A percentile compares a stretch with the other conserved stretches of the same genome.
These are phyloP conservation scores for Zymoseptoria tritici DNA, from an alignment of 2,329 filamentous ascomycete species.

Conservation along the genomic window DNA sequence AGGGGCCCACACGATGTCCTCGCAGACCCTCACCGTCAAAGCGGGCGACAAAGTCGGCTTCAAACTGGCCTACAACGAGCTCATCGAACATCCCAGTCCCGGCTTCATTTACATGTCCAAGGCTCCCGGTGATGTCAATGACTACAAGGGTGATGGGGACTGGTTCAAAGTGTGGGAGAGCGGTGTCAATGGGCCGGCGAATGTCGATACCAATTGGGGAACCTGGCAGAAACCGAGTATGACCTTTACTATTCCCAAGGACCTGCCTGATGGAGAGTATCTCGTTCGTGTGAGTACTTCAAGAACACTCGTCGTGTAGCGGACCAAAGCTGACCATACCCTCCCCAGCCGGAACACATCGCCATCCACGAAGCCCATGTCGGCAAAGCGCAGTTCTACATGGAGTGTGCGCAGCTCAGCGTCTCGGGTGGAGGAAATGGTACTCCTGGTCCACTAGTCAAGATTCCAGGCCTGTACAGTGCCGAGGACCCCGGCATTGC, in stretches of 20 bases:
- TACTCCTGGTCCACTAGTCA: conserved; percentile 12
- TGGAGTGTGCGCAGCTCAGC: conserved; percentile 16
- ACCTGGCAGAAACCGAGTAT: conserved; percentile 12
- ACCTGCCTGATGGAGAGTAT: conserved; percentile 12
- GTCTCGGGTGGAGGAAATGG: conserved; percentile 14
- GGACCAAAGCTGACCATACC: not conserved
- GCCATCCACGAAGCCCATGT: conserved; percentile 15
- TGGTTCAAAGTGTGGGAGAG: conserved; percentile 18
- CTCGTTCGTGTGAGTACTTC: conserved; percentile 4
- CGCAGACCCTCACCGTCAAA: conserved; percentile 11
- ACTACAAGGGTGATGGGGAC: conserved; percentile 12
- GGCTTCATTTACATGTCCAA: conserved; percentile 16
- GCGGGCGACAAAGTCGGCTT: conserved; percentile 15
- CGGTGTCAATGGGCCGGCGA: conserved; percentile 6
- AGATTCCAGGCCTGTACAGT: conserved; percentile 18
- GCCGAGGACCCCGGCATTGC: conserved; percentile 16
- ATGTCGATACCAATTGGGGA: conserved; percentile 8
- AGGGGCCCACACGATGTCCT: conserved; percentile 7
- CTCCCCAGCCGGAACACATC: conserved; percentile 11
- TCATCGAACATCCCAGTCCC: conserved; percentile 17
- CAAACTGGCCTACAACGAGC: conserved; percentile 9
- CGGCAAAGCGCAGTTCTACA: conserved; percentile 13
- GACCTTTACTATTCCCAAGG: conserved; percentile 12
- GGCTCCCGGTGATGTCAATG: conserved; percentile 11
- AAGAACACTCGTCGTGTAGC: not conserved